Evolutionary conservation across 495 filamentous ascomycete genomes (phyloP), one percentile per base, ranked within the genome.

Genomic region (Aspergillus cristatus): DNA sequence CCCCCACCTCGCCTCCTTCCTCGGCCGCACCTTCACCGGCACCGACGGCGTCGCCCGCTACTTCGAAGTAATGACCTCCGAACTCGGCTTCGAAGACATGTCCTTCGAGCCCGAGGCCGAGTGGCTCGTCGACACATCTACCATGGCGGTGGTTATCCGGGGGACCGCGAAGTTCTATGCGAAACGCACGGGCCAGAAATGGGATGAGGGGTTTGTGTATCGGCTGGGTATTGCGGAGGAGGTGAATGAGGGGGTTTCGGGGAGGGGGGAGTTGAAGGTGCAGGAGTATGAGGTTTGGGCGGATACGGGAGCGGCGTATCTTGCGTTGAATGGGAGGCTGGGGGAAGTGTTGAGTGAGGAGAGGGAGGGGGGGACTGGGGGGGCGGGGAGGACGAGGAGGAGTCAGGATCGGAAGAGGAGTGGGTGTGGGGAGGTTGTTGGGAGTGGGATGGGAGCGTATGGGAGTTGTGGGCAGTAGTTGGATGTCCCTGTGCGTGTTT

Each of bases 221-320:
- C 56, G 69, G 22, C 45, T 82, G 24, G 55, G 36, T 29, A 60
- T 79, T 40, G 70, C 67, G 14, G 51, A 51, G 7, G 57, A 62
- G 25, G 36, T 33, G 3, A 40, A 17, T 10, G 46, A 36, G 5
- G 34, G 28, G 13, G 20, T 4, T n/a, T n/a, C n/a, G 20, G 8
- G 20, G 20, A 24, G 4, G 20, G 45, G 49, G 15, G 35, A 39
- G 35, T 33, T 57, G 12, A 72, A 65, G 48, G 58, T 80, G 8
- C 43, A 41, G 15, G 63, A 58, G 40, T 82, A 76, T 56, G 60
- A 70, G 41, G 60, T 81, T 25, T 82, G 78, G 78, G 78, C 74
- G 18, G 78, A 82, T 64, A 72, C 74, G 2, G 78, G 76, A 8
- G 76, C 76, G 18, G 74, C 72, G 14, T 78, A 75, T 63, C 55